Conservation (phyloP, 768 basidiomycete species). For the Suillus hirtellus region DNA sequence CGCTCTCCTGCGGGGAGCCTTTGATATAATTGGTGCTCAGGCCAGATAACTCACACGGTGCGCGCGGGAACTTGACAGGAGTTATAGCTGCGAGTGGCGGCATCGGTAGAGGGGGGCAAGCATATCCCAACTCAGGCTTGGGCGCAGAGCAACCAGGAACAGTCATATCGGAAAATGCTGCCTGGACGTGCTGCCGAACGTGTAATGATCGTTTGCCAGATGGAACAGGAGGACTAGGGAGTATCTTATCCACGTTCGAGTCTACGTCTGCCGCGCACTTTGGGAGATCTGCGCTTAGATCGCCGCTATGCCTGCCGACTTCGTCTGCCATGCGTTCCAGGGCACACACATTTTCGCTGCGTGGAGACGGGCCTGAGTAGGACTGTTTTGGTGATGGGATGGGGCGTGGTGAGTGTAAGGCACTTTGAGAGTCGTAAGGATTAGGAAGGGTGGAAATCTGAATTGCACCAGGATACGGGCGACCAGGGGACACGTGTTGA, state of each 20-base stretch:
- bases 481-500: constrained; percentile 13
- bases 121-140: constrained; percentile 16
- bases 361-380: constrained; percentile 29
- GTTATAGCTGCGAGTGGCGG: constrained; percentile 49
- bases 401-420: constrained; percentile 67
- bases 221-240: constrained; percentile 59
- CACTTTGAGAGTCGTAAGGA: constrained; percentile 35
- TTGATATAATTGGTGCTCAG: constrained; percentile 25
- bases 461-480: constrained; percentile 24
- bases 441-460: constrained; percentile 27
- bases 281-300: constrained; percentile 29
- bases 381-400: constrained; percentile 66
- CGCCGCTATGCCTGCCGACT: constrained; percentile 35
- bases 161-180: constrained; percentile 26
- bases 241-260: constrained; percentile 51
- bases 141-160: constrained; percentile 14
- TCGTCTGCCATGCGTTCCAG: constrained; percentile 75
- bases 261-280: constrained; percentile 25
- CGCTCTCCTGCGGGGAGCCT: constrained; percentile 42
- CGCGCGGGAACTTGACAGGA: constrained; percentile 37
- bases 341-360: constrained; percentile 52
- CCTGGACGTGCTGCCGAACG: constrained; percentile 32
- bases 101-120: constrained; percentile 43
- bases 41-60: constrained; percentile 28
- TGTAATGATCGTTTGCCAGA: constrained; percentile 35